These are phyloP conservation scores for Zelonia costaricensis DNA, from an alignment of 208 protist species.

Conservation along the genomic window DNA sequence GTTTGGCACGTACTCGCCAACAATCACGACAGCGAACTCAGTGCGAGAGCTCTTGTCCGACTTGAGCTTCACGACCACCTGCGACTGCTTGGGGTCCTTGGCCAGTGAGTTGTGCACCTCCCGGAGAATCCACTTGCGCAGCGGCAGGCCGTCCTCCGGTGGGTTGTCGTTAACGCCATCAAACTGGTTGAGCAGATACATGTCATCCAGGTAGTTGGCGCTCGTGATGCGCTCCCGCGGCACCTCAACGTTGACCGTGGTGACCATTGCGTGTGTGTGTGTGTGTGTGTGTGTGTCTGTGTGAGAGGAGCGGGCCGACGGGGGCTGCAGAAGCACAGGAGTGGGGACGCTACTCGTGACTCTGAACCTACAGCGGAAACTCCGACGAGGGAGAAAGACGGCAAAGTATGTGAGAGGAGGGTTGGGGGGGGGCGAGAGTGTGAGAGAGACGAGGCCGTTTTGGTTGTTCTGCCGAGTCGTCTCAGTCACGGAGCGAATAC, in stretches of 20 bases:
- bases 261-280: constrained; percentile 17
- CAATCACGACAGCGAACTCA: constrained; percentile 43
- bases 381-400: too few species aligned
- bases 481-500: too few species aligned
- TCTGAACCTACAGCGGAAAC: too few species aligned
- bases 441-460: too few species aligned
- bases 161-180: constrained; percentile 70
- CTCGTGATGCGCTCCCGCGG: constrained; percentile 46
- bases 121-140: constrained; percentile 74
- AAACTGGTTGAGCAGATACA: constrained; percentile 70
- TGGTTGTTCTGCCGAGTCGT: too few species aligned
- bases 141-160: constrained; percentile 68
- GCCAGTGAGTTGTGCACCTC: constrained; percentile 45
- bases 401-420: not conserved
- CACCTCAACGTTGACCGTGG: constrained; percentile 49
- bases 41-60: constrained; percentile 50
- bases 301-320: too few species aligned
- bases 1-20: constrained; percentile 23
- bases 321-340: too few species aligned
- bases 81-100: constrained; percentile 53
- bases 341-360: too few species aligned
- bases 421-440: not conserved
- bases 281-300: not conserved
- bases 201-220: constrained; percentile 50
- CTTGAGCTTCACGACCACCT: constrained; percentile 51